A percentile compares a stretch with the other conserved stretches of the same genome.
phyloP scores from a whole-genome alignment of 352 stramenopile species.

The Phytophthora quininea region DNA sequence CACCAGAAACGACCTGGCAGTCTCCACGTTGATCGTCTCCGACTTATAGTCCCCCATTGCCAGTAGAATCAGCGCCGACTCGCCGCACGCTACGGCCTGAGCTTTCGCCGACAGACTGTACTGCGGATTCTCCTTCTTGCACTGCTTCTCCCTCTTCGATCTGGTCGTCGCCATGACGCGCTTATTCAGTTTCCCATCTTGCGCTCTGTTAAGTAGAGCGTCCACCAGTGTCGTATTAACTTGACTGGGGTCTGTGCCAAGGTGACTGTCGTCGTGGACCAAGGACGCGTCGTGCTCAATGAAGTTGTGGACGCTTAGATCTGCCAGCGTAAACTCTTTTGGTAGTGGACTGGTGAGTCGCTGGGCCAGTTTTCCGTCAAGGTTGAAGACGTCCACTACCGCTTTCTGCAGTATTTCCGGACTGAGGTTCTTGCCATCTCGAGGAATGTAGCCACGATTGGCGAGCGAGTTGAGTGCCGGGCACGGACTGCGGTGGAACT shows the following conservation, averaged over 20 bases:
- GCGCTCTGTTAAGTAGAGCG: constrained; percentile 41
- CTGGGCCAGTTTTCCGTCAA: constrained; percentile 44
- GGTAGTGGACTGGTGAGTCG: constrained; percentile 41
- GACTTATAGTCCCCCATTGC: constrained; percentile 33
- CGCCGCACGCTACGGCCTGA: constrained; percentile 33
- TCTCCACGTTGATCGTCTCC: constrained; percentile 42
- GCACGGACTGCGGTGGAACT: constrained; percentile 64
- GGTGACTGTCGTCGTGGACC: constrained; percentile 68
- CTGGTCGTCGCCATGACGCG: constrained; percentile 46
- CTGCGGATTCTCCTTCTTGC: constrained; percentile 48
- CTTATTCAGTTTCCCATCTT: constrained; percentile 46
- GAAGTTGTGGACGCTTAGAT: constrained; percentile 66
- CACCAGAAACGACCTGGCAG: constrained; percentile 59
- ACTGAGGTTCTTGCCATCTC: constrained; percentile 62
- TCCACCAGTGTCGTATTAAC: constrained; percentile 59
- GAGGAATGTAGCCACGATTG: constrained; percentile 71
- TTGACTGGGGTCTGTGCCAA: constrained; percentile 42
- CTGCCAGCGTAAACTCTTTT: constrained; percentile 50
- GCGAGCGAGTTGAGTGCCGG: constrained; percentile 72
- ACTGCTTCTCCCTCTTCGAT: constrained; percentile 47
- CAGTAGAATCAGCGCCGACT: constrained; percentile 28
- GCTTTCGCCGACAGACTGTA: constrained; percentile 45
- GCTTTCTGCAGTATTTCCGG: constrained; percentile 41
- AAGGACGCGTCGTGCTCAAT: constrained; percentile 59
- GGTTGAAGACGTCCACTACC: constrained; percentile 56